Conservation (phyloP, 2,329 filamentous ascomycete genomes). For the Rutstroemia sp. region DNA sequence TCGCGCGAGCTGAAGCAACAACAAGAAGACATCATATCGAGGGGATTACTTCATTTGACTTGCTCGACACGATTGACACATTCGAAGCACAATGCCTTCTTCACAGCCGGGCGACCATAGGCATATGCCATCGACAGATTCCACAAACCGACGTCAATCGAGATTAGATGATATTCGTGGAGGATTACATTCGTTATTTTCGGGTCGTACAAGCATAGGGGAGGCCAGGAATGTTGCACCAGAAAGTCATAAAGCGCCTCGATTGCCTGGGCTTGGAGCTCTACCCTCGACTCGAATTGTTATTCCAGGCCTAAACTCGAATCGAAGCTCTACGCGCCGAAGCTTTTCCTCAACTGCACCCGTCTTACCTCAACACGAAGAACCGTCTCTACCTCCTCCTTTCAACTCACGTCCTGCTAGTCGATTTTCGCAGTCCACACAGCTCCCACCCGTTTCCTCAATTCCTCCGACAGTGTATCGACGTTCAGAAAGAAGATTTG, state of each 20-base stretch:
- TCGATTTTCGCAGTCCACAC: constrained; percentile 10
- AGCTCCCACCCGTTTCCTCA: constrained; percentile 12
- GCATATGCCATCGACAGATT: constrained; percentile 13
- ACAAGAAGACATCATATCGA: constrained; percentile 11
- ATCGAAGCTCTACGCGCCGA: constrained; percentile 31
- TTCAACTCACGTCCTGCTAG: constrained; percentile 15
- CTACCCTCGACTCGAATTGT: constrained; percentile 37
- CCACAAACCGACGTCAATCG: constrained; percentile 13
- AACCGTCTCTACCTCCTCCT: constrained; percentile 3
- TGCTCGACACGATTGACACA: constrained; percentile 11
- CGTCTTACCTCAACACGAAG: background rate
- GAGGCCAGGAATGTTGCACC: constrained; percentile 13
- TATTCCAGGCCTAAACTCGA: constrained; percentile 33
- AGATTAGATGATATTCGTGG: constrained; percentile 20
- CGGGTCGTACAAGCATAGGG: constrained; percentile 23
- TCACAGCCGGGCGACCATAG: constrained; percentile 11
- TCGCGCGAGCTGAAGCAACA: constrained; percentile 14
- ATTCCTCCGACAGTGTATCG: constrained; percentile 12
- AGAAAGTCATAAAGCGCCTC: constrained; percentile 42
- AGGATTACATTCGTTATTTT: constrained; percentile 23
- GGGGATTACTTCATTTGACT: constrained; percentile 2
- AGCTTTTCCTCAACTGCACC: constrained; percentile 6
- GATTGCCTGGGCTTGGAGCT: constrained; percentile 31
- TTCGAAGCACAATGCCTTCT: constrained; percentile 18
- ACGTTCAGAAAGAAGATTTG: constrained; percentile 26